These are phyloP conservation scores for Taiwanofungus camphoratus DNA, from an alignment of 1,284 basidiomycete species.

Conservation along the genomic window DNA sequence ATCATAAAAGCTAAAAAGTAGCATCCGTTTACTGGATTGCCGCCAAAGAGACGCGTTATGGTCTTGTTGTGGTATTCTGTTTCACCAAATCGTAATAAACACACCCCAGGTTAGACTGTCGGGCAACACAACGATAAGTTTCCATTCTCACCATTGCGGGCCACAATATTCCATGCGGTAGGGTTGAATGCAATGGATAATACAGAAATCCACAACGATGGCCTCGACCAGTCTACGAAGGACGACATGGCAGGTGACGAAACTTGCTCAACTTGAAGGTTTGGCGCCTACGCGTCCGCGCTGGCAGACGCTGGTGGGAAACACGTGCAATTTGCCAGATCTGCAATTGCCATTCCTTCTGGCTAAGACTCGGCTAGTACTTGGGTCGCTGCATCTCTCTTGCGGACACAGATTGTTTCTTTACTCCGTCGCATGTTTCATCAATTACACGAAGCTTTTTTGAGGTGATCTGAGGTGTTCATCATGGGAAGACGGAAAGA, in stretches of 20 bases:
- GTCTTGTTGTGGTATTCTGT: constrained; percentile 86
- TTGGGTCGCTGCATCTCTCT: too few relatives aligned
- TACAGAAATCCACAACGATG: constrained; percentile 61
- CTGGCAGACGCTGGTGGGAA: too few relatives aligned
- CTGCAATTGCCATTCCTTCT: too few relatives aligned
- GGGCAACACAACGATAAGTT: too few relatives aligned
- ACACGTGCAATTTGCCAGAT: too few relatives aligned
- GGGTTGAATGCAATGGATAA: constrained; percentile 83
- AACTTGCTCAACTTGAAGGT: too few relatives aligned
- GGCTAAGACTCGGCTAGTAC: too few relatives aligned
- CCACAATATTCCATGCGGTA: constrained; percentile 92
- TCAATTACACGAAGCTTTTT: too few relatives aligned
- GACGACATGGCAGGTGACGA: not conserved
- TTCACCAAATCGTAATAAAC: constrained; percentile 5
- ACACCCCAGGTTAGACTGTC: not conserved
- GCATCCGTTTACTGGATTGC: constrained; percentile 72
- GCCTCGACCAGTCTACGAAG: constrained; percentile 53
- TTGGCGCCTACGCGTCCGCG: too few relatives aligned
- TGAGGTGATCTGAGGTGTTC: not conserved
- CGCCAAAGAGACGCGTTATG: constrained; percentile 76
- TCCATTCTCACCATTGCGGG: constrained; percentile 87
- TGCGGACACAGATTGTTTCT: too few relatives aligned
- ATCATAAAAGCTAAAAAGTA: constrained; percentile 92
- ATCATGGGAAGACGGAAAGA: not conserved
- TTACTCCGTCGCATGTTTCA: too few relatives aligned